Evolutionary conservation across 129 eudicot species (phyloP).

Genomic region (Flaveria ramosissima): DNA sequence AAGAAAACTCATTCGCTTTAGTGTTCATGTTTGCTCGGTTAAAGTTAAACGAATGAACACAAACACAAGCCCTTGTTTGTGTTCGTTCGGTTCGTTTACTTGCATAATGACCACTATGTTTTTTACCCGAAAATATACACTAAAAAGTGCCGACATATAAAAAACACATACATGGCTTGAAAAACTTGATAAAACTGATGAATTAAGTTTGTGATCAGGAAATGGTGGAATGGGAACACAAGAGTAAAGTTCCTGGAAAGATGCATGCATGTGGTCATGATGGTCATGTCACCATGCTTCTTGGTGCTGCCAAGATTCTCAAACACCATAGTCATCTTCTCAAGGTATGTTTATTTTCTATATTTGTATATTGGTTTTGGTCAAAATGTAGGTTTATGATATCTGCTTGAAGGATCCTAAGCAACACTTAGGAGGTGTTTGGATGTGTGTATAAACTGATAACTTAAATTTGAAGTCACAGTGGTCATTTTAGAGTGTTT

Average conservation of each 20-base stretch:
- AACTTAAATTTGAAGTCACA: not conserved
- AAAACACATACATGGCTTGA: too few species aligned
- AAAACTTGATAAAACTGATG: not conserved
- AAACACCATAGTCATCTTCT: conserved; percentile 46
- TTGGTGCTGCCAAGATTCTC: conserved; percentile 78
- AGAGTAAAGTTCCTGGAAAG: conserved; percentile 74
- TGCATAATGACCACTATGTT: not conserved
- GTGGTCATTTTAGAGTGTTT: not conserved
- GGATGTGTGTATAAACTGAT: not conserved
- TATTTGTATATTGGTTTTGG: not conserved
- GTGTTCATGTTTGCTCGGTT: too few species aligned
- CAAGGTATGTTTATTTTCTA: conserved; percentile 25
- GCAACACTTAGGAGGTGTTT: not conserved
- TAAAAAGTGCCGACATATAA: not conserved
- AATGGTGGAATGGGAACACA: conserved; percentile 75
- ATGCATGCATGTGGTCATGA: conserved; percentile 93
- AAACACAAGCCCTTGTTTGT: too few species aligned
- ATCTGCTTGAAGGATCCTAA: not conserved
- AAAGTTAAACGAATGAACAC: too few species aligned
- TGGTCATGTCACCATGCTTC: conserved; percentile 82
- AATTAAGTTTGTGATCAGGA: conserved; percentile 42
- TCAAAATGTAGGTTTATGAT: not conserved
- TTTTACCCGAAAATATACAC: not conserved
- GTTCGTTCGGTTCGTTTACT: too few species aligned
- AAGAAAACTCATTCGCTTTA: too few species aligned